Base-by-base conservation (phyloP, 2,329 filamentous ascomycete species). In the Plectosphaerella plurivora region DNA sequence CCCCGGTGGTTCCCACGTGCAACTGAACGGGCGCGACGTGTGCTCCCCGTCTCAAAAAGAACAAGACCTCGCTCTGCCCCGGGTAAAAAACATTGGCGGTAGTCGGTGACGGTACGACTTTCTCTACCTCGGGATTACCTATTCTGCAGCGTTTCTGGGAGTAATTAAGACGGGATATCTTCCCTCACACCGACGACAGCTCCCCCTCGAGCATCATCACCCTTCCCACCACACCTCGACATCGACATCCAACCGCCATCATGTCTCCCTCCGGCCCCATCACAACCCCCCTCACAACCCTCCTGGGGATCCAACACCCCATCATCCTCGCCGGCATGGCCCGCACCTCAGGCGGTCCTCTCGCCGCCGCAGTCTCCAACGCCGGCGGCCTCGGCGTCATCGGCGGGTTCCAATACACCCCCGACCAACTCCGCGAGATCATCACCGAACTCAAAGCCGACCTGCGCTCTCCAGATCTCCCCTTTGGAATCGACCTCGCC, bases 241-340 rank as follows among this genome's bases (percentile, higher is more conserved):
- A 22, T 22, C 22, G 22, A 33, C 28, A 9, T 12, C 28, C 8
- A 33, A 9, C 49, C 16, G 39, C 33, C 37, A 66, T 50, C 36
- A 78, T 77, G 73, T 65, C 73, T 51, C 60, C 70, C 18, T 53
- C 66, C 46, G 75, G 75, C 46, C 77, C 84, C 54, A 86, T 94
- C 62, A 82, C 81, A 53, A 95, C 91, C 11, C 89, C 90, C 2
- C 80, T 96, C 37, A 92, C 87, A 58, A 77, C 77, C 51, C 84
- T 97, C 49, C 81, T 97, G 50, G 82, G 84, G 22, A 96, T 97
- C 71, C 77, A 86, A 60, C 91, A 97, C 73, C 93, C 93, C 41
- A 86, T 97, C 68, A 76, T 97, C 60, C 88, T 97, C 18, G 93
- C 93, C 35, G 93, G 93, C 63, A 97, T 97, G 93, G 92, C 93